phyloP scores from a whole-genome alignment of 2,329 filamentous ascomycete species.

The Chaetomiaceae sp. region DNA sequence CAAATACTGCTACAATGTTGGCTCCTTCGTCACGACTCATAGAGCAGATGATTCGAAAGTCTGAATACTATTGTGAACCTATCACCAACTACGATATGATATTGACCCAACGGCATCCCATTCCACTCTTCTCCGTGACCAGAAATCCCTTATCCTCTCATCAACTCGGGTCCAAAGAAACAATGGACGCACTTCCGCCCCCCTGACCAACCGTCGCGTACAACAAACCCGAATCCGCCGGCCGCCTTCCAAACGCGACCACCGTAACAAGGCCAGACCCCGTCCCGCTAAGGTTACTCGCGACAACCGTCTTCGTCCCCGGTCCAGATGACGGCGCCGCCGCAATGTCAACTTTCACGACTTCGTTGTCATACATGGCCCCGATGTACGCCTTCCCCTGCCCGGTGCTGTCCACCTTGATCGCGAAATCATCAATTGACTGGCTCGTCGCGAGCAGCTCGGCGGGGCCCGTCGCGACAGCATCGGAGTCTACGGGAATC shows the following conservation, averaged over 20 bases:
- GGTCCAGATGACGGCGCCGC: neutral
- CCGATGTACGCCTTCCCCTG: conserved; percentile 13
- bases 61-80: no score
- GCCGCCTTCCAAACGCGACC: conserved; percentile 6
- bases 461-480: conserved; percentile 54
- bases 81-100: no score
- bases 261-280: neutral
- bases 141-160: neutral
- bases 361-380: conserved; percentile 1
- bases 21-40: no score
- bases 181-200: conserved; percentile 5
- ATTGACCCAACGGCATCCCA: no score
- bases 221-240: conserved; percentile 3
- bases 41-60: no score
- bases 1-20: no score
- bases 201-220: conserved; percentile 6
- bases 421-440: conserved; percentile 13
- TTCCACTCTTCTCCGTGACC: no score
- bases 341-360: conserved; percentile 9
- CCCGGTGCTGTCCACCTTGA: neutral
- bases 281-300: neutral
- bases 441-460: conserved; percentile 38
- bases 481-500: conserved; percentile 32
- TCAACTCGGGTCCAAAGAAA: neutral
- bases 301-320: conserved; percentile 6